Conservation (phyloP, 2,329 filamentous ascomycete species). For the Teratosphaeria viscida region DNA sequence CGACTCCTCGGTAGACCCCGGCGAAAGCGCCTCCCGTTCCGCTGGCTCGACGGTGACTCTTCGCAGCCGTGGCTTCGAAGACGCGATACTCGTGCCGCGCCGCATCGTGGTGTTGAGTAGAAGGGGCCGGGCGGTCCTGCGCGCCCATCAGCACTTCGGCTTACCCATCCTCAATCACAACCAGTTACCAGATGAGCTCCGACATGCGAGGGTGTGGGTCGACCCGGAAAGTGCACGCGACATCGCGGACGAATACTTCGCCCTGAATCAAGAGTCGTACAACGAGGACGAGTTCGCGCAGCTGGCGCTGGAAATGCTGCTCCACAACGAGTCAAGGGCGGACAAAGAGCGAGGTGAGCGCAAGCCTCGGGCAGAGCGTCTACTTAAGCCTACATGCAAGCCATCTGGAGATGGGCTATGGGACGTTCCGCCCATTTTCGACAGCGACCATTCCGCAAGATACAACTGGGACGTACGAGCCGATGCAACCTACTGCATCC, state of each 20-base stretch:
- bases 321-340: background rate
- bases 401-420: background rate
- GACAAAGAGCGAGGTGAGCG: background rate
- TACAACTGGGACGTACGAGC: background rate
- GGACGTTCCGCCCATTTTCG: background rate
- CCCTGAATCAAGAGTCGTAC: background rate
- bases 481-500: background rate
- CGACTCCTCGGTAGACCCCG: background rate
- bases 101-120: background rate
- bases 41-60: background rate
- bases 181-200: background rate
- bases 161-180: background rate
- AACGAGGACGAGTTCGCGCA: background rate
- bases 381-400: background rate
- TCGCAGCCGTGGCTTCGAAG: background rate
- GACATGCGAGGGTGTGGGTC: background rate
- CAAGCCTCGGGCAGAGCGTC: background rate
- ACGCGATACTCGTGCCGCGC: background rate
- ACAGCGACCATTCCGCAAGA: background rate
- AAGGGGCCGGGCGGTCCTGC: background rate
- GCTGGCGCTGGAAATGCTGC: background rate
- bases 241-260: background rate
- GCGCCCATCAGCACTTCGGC: background rate
- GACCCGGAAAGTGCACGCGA: background rate
- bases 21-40: background rate